phyloP scores from a whole-genome alignment of 2,329 filamentous ascomycete genomes.

The Verticillium nonalfalfae region DNA sequence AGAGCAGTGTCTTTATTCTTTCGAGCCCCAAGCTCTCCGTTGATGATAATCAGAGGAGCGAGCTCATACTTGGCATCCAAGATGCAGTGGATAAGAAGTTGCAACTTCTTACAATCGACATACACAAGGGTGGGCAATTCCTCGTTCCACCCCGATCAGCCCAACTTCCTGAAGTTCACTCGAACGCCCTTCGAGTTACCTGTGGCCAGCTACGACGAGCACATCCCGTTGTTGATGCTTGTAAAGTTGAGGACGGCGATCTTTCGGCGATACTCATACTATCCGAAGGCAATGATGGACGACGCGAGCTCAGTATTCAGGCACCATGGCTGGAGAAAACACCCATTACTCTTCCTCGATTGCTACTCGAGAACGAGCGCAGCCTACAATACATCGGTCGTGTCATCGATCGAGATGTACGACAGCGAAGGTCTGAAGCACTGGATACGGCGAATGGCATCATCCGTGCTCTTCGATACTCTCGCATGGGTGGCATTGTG shows the following conservation, averaged over 20 bases:
- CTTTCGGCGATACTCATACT: constrained; percentile 65
- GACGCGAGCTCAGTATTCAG: constrained; percentile 63
- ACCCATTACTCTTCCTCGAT: constrained; percentile 56
- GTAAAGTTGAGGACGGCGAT: constrained; percentile 61
- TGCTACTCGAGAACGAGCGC: constrained; percentile 54
- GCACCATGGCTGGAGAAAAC: constrained; percentile 68
- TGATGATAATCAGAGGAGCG: constrained; percentile 45
- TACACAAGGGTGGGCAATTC: constrained; percentile 18
- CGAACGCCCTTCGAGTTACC: constrained; percentile 34
- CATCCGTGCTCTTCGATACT: constrained; percentile 49
- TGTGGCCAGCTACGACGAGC: constrained; percentile 50
- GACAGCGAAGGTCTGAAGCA: constrained; percentile 36
- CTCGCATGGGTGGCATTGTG: constrained; percentile 53
- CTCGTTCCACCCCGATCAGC: constrained; percentile 13
- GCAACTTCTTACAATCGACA: constrained; percentile 57
- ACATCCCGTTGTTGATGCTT: constrained; percentile 66
- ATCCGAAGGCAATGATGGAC: constrained; percentile 57
- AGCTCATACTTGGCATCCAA: constrained; percentile 62
- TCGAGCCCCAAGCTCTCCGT: constrained; percentile 49
- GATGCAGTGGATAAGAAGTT: constrained; percentile 62
- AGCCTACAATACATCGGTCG: constrained; percentile 51
- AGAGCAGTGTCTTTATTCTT: constrained; percentile 63
- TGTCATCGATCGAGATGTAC: constrained; percentile 44
- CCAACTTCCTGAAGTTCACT: constrained; percentile 6
- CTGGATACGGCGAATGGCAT: constrained; percentile 39